Evolutionary conservation across 768 basidiomycete genomes (phyloP).

Genomic region (Chlorophyllum brunneum): DNA sequence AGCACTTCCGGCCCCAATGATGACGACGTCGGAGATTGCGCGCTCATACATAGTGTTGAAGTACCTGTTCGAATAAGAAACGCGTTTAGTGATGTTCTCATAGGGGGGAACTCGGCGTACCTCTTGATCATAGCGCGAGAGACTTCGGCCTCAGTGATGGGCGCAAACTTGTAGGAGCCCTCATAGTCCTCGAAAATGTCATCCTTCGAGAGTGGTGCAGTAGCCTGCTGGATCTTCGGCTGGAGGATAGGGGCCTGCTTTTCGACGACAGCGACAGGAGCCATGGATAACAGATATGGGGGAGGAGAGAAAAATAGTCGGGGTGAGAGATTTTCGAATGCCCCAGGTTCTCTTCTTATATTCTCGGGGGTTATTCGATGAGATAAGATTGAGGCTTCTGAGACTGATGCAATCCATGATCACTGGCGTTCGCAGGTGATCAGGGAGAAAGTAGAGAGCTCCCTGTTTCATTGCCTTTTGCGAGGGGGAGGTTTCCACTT

Average conservation of each 20-base stretch:
- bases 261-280: slow-evolving; percentile 23
- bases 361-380: slow-evolving; percentile 3
- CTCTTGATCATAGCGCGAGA: slow-evolving; percentile 75
- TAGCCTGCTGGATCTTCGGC: background rate
- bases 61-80: slow-evolving; percentile 41
- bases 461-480: background rate
- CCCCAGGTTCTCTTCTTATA: background rate
- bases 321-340: background rate
- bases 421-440: slow-evolving; percentile 1
- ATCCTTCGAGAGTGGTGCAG: slow-evolving; percentile 22
- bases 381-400: slow-evolving; percentile 3
- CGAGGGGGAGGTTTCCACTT: background rate
- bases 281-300: slow-evolving; percentile 13
- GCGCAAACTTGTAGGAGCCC: slow-evolving; percentile 65
- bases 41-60: slow-evolving; percentile 72
- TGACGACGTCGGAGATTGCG: slow-evolving; percentile 72
- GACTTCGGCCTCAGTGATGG: slow-evolving; percentile 73
- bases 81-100: background rate
- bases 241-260: background rate
- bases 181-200: slow-evolving; percentile 52
- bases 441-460: background rate
- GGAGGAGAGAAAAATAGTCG: background rate
- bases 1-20: slow-evolving; percentile 69
- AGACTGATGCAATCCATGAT: slow-evolving; percentile 1
- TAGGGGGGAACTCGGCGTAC: slow-evolving; percentile 24